A percentile compares a stretch with the other conserved stretches of the same genome.
Evolutionary conservation across 192 early-diverging fungal species (phyloP).

Genomic region (Rhizoclosmatium sp.): DNA sequence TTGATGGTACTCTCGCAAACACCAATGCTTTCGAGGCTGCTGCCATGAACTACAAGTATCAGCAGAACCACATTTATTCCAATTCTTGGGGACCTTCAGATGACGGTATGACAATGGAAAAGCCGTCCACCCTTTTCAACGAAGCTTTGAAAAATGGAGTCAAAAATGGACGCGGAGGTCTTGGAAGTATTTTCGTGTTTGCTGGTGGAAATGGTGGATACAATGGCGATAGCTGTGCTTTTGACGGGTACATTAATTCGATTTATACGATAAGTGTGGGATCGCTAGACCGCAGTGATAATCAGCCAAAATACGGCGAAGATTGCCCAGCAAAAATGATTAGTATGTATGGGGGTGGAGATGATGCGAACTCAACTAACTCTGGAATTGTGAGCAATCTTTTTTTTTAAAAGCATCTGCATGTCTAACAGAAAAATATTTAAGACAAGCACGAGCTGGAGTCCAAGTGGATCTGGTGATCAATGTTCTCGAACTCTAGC

Average conservation of each 20-base stretch:
- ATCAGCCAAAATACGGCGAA: slow-evolving; percentile 88
- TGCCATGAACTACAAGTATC: slow-evolving; percentile 85
- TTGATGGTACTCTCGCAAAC: slow-evolving; percentile 53
- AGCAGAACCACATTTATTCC: slow-evolving; percentile 95
- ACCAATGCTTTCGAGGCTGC: slow-evolving; percentile 80
- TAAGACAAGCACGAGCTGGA: slow-evolving; percentile 88
- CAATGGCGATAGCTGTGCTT: slow-evolving; percentile 82
- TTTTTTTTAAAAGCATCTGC: neutral
- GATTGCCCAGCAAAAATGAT: slow-evolving; percentile 85
- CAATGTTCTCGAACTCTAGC: slow-evolving; percentile 82
- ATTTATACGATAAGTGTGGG: slow-evolving; percentile 94
- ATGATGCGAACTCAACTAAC: neutral
- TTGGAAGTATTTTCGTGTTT: slow-evolving; percentile 92
- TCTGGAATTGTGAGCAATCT: neutral
- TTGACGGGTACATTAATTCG: slow-evolving; percentile 95
- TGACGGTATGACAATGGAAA: slow-evolving; percentile 83
- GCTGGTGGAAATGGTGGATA: slow-evolving; percentile 90
- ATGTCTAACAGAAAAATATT: neutral
- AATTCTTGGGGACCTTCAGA: slow-evolving; percentile 96
- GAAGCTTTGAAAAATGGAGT: slow-evolving; percentile 91
- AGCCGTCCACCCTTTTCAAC: slow-evolving; percentile 75
- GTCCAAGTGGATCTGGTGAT: slow-evolving; percentile 33
- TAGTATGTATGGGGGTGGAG: slow-evolving; percentile 80
- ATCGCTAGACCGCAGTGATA: slow-evolving; percentile 76
- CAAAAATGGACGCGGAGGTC: slow-evolving; percentile 80